Conservation (phyloP, 176 grass and related monocot genomes). For the Triticum turgidum region DNA sequence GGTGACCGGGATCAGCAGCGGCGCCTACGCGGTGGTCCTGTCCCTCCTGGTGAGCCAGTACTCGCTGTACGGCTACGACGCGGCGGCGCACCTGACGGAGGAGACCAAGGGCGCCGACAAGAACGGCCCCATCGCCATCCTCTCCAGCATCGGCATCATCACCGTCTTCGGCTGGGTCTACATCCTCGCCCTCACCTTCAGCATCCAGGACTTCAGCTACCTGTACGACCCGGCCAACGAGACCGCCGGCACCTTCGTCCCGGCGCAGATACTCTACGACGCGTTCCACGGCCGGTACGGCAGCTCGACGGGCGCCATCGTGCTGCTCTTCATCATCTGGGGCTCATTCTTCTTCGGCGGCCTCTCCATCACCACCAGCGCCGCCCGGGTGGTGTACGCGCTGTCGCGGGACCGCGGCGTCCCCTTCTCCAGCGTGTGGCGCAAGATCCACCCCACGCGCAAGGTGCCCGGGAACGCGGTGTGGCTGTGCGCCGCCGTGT, state of each 20-base stretch:
- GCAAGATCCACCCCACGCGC: slow-evolving; percentile 78
- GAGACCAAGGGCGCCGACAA: slow-evolving; percentile 94
- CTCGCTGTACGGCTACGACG: slow-evolving; percentile 95
- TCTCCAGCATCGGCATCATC: slow-evolving; percentile 97
- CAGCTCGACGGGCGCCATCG: slow-evolving; percentile 66
- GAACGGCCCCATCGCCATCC: slow-evolving; percentile 95
- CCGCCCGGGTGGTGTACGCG: slow-evolving; percentile 95
- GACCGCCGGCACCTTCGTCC: slow-evolving; percentile 77
- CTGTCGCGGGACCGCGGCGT: slow-evolving; percentile 80
- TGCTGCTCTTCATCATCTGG: slow-evolving; percentile 89
- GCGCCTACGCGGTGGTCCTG: slow-evolving; percentile 69
- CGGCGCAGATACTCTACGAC: slow-evolving; percentile 92
- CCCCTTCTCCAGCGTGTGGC: slow-evolving; percentile 79
- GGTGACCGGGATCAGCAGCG: slow-evolving; percentile 66
- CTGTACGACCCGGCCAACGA: slow-evolving; percentile 69
- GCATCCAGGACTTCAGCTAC: slow-evolving; percentile 90
- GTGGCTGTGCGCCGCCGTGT: slow-evolving; percentile 82
- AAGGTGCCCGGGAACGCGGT: slow-evolving; percentile 85
- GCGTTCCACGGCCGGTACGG: slow-evolving; percentile 87
- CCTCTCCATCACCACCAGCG: slow-evolving; percentile 96
- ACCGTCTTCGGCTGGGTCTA: slow-evolving; percentile 93
- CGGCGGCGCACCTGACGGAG: slow-evolving; percentile 95
- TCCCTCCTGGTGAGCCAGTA: slow-evolving; percentile 95
- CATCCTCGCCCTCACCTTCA: slow-evolving; percentile 97
- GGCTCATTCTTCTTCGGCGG: slow-evolving; percentile 99